phyloP scores from a whole-genome alignment of 345 rosid genomes.

The Camelina laxa region DNA sequence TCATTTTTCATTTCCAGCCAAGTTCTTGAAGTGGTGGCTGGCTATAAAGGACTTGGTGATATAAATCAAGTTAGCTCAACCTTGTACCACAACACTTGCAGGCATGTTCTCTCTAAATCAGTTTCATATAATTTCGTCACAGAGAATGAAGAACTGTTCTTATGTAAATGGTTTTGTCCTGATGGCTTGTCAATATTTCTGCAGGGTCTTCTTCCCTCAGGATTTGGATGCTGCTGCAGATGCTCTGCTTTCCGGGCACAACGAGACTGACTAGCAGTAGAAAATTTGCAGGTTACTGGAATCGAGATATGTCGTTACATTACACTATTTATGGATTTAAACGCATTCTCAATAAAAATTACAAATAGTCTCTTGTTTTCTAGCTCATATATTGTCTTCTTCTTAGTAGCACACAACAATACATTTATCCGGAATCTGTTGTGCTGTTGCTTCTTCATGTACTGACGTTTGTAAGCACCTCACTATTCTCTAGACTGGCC shows the following conservation, averaged over 20 bases:
- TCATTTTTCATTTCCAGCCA: slow-evolving; percentile 54
- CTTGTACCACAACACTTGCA: slow-evolving; percentile 88
- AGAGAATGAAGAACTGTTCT: neutral
- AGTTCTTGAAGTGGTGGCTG: slow-evolving; percentile 94
- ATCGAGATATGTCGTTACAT: slow-evolving; percentile 22
- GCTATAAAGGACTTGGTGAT: slow-evolving; percentile 76
- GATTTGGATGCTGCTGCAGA: slow-evolving; percentile 82
- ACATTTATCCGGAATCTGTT: neutral
- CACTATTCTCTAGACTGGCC: slow-evolving; percentile 48
- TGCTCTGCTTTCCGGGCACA: slow-evolving; percentile 63
- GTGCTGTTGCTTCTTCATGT: slow-evolving; percentile 41
- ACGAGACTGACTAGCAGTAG: slow-evolving; percentile 35
- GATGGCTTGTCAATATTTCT: slow-evolving; percentile 12
- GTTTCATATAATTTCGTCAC: neutral
- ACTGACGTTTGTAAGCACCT: slow-evolving; percentile 57
- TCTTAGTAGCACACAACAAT: slow-evolving; percentile 17
- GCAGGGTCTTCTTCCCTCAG: slow-evolving; percentile 94
- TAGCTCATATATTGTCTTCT: slow-evolving; percentile 25
- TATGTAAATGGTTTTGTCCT: neutral
- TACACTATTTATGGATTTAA: slow-evolving; percentile 17
- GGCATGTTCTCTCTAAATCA: slow-evolving; percentile 49
- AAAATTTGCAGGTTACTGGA: slow-evolving; percentile 3
- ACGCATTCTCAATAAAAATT: slow-evolving; percentile 23
- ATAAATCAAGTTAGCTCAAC: slow-evolving; percentile 65
- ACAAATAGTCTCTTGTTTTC: slow-evolving; percentile 25